Conservation (phyloP, 306 rosid species). For the Fragaria nilgerrensis region DNA sequence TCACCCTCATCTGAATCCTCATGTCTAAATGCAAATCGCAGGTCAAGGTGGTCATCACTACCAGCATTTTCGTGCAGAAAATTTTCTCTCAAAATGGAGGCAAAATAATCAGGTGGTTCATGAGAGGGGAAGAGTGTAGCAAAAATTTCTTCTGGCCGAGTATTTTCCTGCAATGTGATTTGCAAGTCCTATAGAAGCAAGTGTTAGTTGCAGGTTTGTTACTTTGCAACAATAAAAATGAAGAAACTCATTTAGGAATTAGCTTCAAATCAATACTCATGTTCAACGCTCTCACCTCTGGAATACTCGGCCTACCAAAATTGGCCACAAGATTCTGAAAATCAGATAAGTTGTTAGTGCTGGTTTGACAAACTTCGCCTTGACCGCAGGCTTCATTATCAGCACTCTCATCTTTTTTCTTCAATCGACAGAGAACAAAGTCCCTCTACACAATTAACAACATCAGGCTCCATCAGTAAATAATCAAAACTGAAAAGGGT, state of each 20-base stretch:
- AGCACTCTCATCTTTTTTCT: slow-evolving; percentile 21
- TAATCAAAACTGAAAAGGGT: neutral
- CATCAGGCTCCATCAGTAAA: neutral
- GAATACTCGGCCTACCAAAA: neutral
- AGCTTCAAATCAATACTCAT: slow-evolving; percentile 5
- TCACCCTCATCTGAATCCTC: slow-evolving; percentile 19
- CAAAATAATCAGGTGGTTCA: neutral
- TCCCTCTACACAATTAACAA: slow-evolving; percentile 33
- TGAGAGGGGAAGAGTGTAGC: neutral
- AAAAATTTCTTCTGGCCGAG: neutral
- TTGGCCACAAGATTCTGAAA: neutral
- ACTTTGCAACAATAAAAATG: neutral
- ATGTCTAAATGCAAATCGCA: neutral
- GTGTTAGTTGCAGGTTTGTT: slow-evolving; percentile 13
- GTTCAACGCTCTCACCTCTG: slow-evolving; percentile 37
- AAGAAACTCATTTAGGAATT: neutral
- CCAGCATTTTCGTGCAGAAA: neutral
- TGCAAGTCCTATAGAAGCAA: slow-evolving; percentile 14
- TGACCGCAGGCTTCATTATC: slow-evolving; percentile 15
- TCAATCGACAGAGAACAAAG: slow-evolving; percentile 52
- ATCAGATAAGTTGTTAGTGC: slow-evolving; percentile 15
- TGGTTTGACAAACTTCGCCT: slow-evolving; percentile 25
- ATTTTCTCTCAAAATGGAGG: neutral
- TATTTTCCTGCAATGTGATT: slow-evolving; percentile 14
- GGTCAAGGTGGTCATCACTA: neutral